Base-by-base conservation (phyloP, 2,329 filamentous ascomycete species). In the Cercospora berteroae region DNA sequence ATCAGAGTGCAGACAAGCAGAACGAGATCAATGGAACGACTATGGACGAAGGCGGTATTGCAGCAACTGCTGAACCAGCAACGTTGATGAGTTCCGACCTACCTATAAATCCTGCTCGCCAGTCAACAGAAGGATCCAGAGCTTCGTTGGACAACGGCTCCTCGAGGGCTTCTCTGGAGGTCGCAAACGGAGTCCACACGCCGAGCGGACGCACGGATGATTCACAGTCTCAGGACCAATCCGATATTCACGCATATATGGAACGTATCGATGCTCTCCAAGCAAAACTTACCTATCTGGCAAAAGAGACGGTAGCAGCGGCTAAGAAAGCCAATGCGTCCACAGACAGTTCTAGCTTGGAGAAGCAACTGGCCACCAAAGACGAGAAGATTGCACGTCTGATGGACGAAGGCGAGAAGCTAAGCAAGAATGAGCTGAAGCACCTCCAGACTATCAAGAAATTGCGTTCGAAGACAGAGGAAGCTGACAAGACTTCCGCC, bases 231-330 rank as follows among this genome's bases (percentile, higher is more conserved):
- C 86, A 88, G 69, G 87, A 92, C 71, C 90, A 94, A 66, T 92
- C 95, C 73, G 95, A 98, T 77, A 85, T 93, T 48, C 89, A 95
- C 74, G 86, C 86, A 59, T 92, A 97, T 70, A 86, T 94, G 6
- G 95, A 99, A 79, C 89, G 91, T 39, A 95, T 97, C 64, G 95
- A 99, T 81, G 91, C 94, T 4, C 81, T 99, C 1, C 92, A 98
- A 78, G 88, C 93, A 6, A 98, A 99, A 77, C 82, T 99, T 29
- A 90, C 94, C 72, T 97, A 96, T 75, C 82, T 99, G 12, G 89
- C 94, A 2, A 90, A 90, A 69, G 91, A 94, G 75, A 89, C 91
- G 12, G 87, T 90, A 0, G 90, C 94, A 33, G 84, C 89, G 0
- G 92, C 95, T 1, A 90, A 89, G 75, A 87, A 88, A 71, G 85